Base-by-base conservation (phyloP, 345 rosid genomes). In the Gossypium stocksii region DNA sequence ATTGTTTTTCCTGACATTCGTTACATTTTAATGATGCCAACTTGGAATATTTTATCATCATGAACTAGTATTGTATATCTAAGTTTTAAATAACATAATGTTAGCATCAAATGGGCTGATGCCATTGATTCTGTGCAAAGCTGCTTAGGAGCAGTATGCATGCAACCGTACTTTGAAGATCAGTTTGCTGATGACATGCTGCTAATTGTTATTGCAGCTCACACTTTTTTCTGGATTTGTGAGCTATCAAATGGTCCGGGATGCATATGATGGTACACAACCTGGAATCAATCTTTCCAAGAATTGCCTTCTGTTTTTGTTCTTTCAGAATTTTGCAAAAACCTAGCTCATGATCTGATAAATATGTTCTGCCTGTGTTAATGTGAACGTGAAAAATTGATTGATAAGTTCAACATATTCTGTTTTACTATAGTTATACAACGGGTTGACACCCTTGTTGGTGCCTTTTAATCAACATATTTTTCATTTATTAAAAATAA, bases 171-270 rank as follows among this genome's bases (percentile, higher is more conserved):
- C 23, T 51, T 51, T 3, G 54, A 57, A 53, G 23, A 20, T 72
- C 41, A 14, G 38, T 67, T 46, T 66, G 54, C 71, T 22, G 71
- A 66, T 82, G 73, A 83, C 75, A 25, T 77, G 80, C 52, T 70
- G 79, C 63, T 67, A 9, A 70, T 68, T 78, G 62, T 85, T 69
- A 75, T 80, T 87, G 88, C 97, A 91, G 98, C 90, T 93, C 81
- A 95, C 98, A 76, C 83, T 93, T 84, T 95, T 95, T 87, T 95
- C 98, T 56, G 99, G 98, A 77, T 93, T 95, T 85, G 98, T 93
- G 69, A 93, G 90, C 94, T 95, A 91, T 85, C 98, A 89, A 82
- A 93, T 95, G 98, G 99, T 95, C 76, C 89, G 91, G 81, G 98
- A 95, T 79, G 97, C 99, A 80, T 93, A 91, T 80, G 92, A 87